A percentile compares a stretch with the other conserved stretches of the same genome.
These are phyloP conservation scores for Fusarium nurragi DNA, from an alignment of 2,329 filamentous ascomycete species.

Conservation along the genomic window DNA sequence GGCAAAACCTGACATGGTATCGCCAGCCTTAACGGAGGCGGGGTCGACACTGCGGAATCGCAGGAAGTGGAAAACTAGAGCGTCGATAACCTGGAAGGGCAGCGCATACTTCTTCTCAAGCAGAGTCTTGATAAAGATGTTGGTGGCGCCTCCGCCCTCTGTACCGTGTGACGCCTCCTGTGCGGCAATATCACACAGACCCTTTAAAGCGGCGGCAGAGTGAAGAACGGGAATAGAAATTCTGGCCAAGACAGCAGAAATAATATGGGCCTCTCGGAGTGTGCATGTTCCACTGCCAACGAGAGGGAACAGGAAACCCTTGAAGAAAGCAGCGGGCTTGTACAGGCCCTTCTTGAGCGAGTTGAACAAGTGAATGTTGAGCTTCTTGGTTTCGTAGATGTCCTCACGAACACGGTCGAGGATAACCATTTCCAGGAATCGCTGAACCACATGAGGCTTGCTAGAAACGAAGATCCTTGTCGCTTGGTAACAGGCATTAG, in stretches of 20 bases:
- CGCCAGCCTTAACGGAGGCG: conserved; percentile 60
- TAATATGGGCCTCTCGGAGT: conserved; percentile 88
- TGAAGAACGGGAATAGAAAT: conserved; percentile 91
- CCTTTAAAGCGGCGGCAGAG: conserved; percentile 89
- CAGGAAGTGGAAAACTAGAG: conserved; percentile 95
- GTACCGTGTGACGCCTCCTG: conserved; percentile 85
- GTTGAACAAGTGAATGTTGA: conserved; percentile 96
- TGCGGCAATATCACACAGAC: conserved; percentile 92
- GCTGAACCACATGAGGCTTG: conserved; percentile 80
- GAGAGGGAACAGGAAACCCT: conserved; percentile 92
- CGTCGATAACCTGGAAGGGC: conserved; percentile 93
- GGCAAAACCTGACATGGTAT: conserved; percentile 61
- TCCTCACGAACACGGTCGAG: conserved; percentile 92
- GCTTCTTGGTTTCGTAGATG: conserved; percentile 91
- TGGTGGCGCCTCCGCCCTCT: conserved; percentile 90
- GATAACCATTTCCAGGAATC: conserved; percentile 87
- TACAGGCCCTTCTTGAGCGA: conserved; percentile 90
- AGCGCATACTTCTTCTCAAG: conserved; percentile 97
- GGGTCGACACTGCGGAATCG: conserved; percentile 81
- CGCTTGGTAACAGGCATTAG: conserved; percentile 84
- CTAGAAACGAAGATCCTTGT: conserved; percentile 92
- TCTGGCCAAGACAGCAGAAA: conserved; percentile 84
- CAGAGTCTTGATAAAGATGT: conserved; percentile 92
- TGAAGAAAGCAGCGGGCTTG: conserved; percentile 96
- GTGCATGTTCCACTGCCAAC: conserved; percentile 88